Evolutionary conservation across 2,329 filamentous ascomycete species (phyloP).

Genomic region (Claviceps capensis): DNA sequence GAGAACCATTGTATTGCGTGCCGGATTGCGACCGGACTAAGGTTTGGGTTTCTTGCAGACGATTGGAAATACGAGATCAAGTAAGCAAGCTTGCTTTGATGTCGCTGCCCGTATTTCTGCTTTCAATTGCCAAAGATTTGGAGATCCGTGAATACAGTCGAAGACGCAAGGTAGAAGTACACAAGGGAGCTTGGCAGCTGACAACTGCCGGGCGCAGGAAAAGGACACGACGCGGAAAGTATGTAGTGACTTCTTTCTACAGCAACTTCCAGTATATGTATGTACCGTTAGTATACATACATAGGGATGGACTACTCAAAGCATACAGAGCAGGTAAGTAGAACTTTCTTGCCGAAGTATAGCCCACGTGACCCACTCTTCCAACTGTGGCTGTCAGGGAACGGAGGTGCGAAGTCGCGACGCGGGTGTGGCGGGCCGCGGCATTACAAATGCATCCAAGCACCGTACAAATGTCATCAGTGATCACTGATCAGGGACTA

Average conservation of each 20-base stretch:
- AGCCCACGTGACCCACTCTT: no score
- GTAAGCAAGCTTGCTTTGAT: not conserved
- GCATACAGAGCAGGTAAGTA: no score
- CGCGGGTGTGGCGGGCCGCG: no score
- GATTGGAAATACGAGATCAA: not conserved
- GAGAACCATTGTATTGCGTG: conserved; percentile 28
- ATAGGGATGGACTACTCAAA: no score
- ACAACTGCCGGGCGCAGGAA: not conserved
- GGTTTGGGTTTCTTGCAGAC: not conserved
- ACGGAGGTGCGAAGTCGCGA: no score
- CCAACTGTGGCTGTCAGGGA: no score
- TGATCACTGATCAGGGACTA: no score
- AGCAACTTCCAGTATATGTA: no score
- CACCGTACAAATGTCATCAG: no score
- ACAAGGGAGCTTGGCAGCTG: conserved; percentile 2
- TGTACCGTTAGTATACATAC: not conserved
- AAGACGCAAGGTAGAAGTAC: not conserved
- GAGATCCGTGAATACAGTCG: not conserved
- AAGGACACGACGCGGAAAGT: conserved; percentile 7
- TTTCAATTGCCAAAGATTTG: not conserved
- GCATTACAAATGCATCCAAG: no score
- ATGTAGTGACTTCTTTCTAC: no score
- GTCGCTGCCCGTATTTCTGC: not conserved
- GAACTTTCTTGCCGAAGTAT: no score
- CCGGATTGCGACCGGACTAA: not conserved